Percentiles rank a stretch among this genome's conserved stretches.
Conservation (phyloP, 2,329 filamentous ascomycete species). For the Aspergillus amoenus region DNA sequence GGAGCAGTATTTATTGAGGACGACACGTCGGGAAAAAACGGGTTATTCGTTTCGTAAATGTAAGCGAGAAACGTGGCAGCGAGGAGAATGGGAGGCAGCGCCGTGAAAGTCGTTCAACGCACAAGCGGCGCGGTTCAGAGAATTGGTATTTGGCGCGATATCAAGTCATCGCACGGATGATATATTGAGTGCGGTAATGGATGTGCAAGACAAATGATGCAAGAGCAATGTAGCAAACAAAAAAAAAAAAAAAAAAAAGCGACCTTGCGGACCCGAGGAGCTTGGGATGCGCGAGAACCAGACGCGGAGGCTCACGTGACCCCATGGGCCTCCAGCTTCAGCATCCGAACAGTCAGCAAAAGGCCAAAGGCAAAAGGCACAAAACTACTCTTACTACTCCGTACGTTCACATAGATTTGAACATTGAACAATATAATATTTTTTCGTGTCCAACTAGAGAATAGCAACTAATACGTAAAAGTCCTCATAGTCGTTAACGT, state of each 20-base stretch:
- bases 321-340: background rate
- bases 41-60: background rate
- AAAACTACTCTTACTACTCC: too few species aligned
- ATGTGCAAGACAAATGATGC: background rate
- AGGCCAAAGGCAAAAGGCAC: too few species aligned
- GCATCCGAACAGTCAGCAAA: too few species aligned
- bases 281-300: constrained; percentile 22
- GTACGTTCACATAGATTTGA: background rate
- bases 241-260: background rate
- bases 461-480: constrained; percentile 27
- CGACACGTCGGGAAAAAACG: background rate
- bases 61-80: background rate
- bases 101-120: background rate
- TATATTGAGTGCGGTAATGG: background rate
- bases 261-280: constrained; percentile 13
- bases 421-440: constrained; percentile 25
- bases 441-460: constrained; percentile 32
- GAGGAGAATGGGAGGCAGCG: background rate
- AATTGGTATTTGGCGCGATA: background rate
- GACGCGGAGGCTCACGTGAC: constrained; percentile 13
- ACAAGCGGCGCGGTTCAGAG: background rate
- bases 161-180: background rate
- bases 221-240: constrained; percentile 1
- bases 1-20: background rate
- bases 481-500: constrained; percentile 29